Evolutionary conservation across 2,329 filamentous ascomycete species (phyloP), one percentile per base, ranked within the genome.

Genomic region (Arthrobotrys conoides): DNA sequence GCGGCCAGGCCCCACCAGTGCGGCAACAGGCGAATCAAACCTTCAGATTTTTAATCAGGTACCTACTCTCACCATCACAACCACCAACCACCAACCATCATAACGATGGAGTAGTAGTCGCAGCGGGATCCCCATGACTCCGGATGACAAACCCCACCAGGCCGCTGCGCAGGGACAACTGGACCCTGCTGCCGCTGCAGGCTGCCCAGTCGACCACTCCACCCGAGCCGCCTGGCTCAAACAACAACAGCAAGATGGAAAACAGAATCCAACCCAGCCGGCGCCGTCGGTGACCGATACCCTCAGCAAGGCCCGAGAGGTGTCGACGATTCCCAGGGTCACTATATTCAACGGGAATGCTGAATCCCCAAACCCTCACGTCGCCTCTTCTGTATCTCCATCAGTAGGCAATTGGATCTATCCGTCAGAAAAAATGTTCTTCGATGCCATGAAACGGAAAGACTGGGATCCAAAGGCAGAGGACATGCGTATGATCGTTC

Each of bases 391-490:
- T 80, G 87, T 48, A 84, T 85, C 41, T 86, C 84, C 81, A 5
- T 78, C 75, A 12, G 30, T 72, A 0, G 95, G 95, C 0, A 97
- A 97, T 84, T 99, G 96, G 96, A 91, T 99, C 79, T 99, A 99
- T 85, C 96, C 96, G 0, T 96, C 92, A 0, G 95, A 98, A 84
- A 92, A 93, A 83, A 97, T 97, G 90, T 99, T 99, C 87, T 98
- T 98, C 86, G 93, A 97, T 59, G 96, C 96, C 53, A 95, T 99
- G 90, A 90, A 92, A 87, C 91, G 95, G 83, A 99, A 99, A 85
- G 92, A 91, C 51, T 91, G 94, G 86, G 89, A 90, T 78, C 91
- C 89, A 33, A 86, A 87, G 14, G 89, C 89, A 0, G 86, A 88
- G 5, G 94, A 97, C 85, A 97, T 97, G 91, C 91, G 89, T 82